Base-by-base conservation (phyloP, 2,329 filamentous ascomycete species). In the Nigrospora oryzae region DNA sequence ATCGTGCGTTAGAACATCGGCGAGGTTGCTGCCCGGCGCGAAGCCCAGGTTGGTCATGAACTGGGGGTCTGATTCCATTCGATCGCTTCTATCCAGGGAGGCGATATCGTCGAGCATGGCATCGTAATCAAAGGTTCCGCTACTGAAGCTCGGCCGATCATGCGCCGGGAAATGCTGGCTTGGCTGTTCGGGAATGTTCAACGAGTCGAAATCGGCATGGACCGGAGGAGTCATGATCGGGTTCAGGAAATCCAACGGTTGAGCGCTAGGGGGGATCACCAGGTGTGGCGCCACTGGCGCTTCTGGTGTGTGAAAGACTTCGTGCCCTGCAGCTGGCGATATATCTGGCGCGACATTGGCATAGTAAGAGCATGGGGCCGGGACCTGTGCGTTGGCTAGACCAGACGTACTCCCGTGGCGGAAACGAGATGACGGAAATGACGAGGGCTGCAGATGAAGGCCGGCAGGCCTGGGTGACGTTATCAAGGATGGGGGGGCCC, bases 31-130 rank as follows among this genome's bases (percentile, higher is more conserved):
- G 23, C 79, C 79, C 0, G 80, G 79, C 2, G 74, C 77, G 56
- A 83, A 82, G 0, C 81, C 81, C 16, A 84, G 65, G 52, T 84
- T 84, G 38, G 77, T 71, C 79, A 84, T 81, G 53, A 84, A 83
- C 49, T 81, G 76, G 2, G 76, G 69, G 50, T 82, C 77, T 12
- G 71, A 68, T 23, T 77, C 74, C 38, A 76, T 62, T 33, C 66
- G 63, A 43, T 74, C 71, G 1, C 64, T 62, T 50, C 66, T 70
- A 47, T 75, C 71, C 36, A 73, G 68, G n/a, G 71, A 70, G 15
- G 69, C 69, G 28, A 77, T 62, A 44, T 75, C 72, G 43, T 75
- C 71, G 38, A 75, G 56, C n/a, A 75, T 67, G 3, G 71, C 68
- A 42, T 75, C 72, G 51, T 75, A 74, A 48, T 76, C 72, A 5